Evolutionary conservation across 805 yeast species (phyloP), one percentile per base, ranked within the genome.

Genomic region (Nakazawaea ambrosiae): DNA sequence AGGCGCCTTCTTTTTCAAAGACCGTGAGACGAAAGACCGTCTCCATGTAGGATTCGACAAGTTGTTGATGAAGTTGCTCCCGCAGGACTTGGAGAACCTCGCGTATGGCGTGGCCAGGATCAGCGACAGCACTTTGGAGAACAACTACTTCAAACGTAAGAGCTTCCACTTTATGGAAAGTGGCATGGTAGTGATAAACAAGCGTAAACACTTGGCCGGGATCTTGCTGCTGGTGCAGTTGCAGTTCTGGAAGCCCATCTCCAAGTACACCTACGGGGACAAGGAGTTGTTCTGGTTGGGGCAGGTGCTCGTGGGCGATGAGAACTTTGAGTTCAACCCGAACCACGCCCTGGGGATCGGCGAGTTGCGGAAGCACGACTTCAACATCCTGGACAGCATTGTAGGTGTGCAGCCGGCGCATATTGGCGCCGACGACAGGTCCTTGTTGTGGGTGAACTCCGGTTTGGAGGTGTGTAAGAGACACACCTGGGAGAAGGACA

Each of bases 251-350:
- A 56, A 55, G 36, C 53, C 69, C 20, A 61, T 68, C 18, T 55
- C 65, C 1, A 63, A 72, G 1, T 70, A 78, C 16, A 68, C 80
- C 6, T 81, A 83, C 67, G 92, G 92, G 27, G 92, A 83, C 45
- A 83, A 83, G 46, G 92, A 83, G 51, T 61, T 82, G 47, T 76
- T 81, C 49, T 81, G 90, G 90, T 50, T 83, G 25, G 84, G 84
- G 2, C 73, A 77, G 53, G 64, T 70, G 30, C 57, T 70, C 20
- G 64, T 70, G 23, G 79, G 85, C 7, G 76, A 77, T 47, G 75
- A 71, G 39, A 52, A 57, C 18, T 76, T 75, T 45, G 57, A 54
- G 26, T 70, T 78, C 51, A 78, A 77, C 46, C 39, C 54, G 5
- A 54, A 63, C 45, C 62, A 71, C 11, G 82, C 83, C 0, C 82